Conservation (phyloP, 73 alveolate genomes). For the Paramecium octaurelia region DNA sequence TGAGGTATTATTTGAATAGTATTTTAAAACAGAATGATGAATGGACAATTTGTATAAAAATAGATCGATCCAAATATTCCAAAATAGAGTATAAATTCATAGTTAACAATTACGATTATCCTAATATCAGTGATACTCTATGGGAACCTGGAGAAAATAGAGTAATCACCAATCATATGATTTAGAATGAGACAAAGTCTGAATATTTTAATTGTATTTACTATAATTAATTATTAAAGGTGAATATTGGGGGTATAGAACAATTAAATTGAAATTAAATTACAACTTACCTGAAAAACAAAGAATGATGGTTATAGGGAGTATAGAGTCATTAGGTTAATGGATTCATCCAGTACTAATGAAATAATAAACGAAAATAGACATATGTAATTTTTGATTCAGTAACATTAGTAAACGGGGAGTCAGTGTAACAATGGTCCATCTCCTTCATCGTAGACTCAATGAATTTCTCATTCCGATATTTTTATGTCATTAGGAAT, state of each 20-base stretch:
- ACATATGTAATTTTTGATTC: not conserved
- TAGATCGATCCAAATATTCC: not conserved
- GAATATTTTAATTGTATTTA: slow-evolving; percentile 2
- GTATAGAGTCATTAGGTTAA: not conserved
- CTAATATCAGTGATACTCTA: not conserved
- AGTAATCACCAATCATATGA: not conserved
- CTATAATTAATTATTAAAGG: not conserved
- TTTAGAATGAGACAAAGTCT: not conserved
- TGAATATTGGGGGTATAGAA: slow-evolving; percentile 29
- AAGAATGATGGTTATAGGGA: slow-evolving; percentile 33
- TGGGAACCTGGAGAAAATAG: slow-evolving; percentile 47
- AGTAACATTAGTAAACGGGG: not conserved
- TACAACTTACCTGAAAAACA: not conserved
- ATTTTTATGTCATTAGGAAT: slow-evolving; percentile 27
- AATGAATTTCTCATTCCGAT: not conserved
- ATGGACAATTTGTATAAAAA: slow-evolving; percentile 12
- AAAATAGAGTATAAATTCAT: slow-evolving; percentile 26
- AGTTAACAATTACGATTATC: not conserved
- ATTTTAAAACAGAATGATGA: not conserved
- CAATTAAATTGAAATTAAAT: slow-evolving; percentile 30
- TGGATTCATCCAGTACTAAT: not conserved
- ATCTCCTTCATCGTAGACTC: not conserved
- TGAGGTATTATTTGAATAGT: not conserved
- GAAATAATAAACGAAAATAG: not conserved
- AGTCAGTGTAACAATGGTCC: not conserved